Base-by-base conservation (phyloP, 768 basidiomycete species). In the Porphyrellus cyaneotinctus region DNA sequence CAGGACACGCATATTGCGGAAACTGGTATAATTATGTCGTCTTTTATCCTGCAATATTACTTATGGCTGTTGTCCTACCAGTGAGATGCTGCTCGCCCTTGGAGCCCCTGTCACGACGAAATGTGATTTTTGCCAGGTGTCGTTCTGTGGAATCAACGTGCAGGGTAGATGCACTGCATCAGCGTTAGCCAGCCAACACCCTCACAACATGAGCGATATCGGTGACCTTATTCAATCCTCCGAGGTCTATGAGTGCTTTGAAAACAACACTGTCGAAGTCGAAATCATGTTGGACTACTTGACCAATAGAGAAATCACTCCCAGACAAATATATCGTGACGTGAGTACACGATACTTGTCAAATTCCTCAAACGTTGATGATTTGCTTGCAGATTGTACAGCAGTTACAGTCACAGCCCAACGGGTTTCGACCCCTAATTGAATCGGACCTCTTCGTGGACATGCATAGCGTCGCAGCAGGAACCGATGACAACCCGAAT, bases 241-340 rank as follows among this genome's bases (percentile, higher is more conserved):
- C 1, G 84, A 87, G 52, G 66, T 79, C n/a, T 93, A 91, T 56
- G 91, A 91, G 28, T 85, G 81, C 59, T 93, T 93, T 64, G 79
- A 84, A 57, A 77, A 78, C 56, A 92, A 93, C 62, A 79, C 77
- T 0, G 78, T 88, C 22, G 91, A 93, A 66, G 88, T 89, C 26
- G 91, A 92, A 31, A 81, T 88, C 52, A 81, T 93, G 80, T 71
- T 93, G 38, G 91, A 93, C 65, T 91, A 91, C 67, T 69, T 92
- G 39, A 78, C 80, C 14, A 75, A 75, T 15, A 79, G 84, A 53
- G 67, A 78, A 51, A 67, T 89, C 31, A 80, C 78, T 10, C 87
- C 90, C 12, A 76, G 78, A 47, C 79, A 85, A 60, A 87, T 92
- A 37, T 91, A 92, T 66, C 81, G 82, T 51, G 87, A 91, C 66